Conservation (phyloP, 1,284 basidiomycete genomes). For the Cryptococcus wingfieldii region DNA sequence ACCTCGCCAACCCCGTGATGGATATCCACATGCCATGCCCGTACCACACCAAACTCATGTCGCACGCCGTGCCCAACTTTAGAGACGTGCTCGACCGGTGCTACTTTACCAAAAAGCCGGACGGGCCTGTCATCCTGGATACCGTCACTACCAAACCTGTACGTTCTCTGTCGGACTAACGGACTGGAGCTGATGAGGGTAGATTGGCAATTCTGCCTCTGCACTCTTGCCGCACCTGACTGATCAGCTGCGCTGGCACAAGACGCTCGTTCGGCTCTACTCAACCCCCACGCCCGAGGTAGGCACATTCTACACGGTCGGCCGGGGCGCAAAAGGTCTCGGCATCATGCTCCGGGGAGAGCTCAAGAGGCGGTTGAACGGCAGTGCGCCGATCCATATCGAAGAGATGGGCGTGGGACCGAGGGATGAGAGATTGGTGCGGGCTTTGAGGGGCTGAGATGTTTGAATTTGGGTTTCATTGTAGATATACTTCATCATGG, state of each 20-base stretch:
- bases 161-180: slow-evolving; percentile 4
- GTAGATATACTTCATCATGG: not conserved
- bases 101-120: slow-evolving; percentile 24
- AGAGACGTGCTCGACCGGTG: slow-evolving; percentile 34
- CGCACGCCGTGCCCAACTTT: slow-evolving; percentile 40
- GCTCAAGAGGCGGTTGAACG: slow-evolving; percentile 30
- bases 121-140: slow-evolving; percentile 38
- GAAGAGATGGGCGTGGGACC: slow-evolving; percentile 37
- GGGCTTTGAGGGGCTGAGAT: slow-evolving; percentile 2
- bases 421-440: slow-evolving; percentile 13
- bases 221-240: slow-evolving; percentile 43
- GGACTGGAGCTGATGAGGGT: not conserved
- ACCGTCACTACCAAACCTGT: slow-evolving; percentile 44
- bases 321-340: slow-evolving; percentile 44
- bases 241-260: slow-evolving; percentile 45
- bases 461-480: not conserved
- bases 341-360: slow-evolving; percentile 47
- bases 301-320: slow-evolving; percentile 40
- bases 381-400: slow-evolving; percentile 27
- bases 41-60: slow-evolving; percentile 46
- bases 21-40: slow-evolving; percentile 47
- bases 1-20: slow-evolving; percentile 48
- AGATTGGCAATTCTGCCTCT: slow-evolving; percentile 28
- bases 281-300: slow-evolving; percentile 27
- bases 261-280: slow-evolving; percentile 41